These are phyloP conservation scores for Stachybotrys chlorohalonatus DNA, from an alignment of 2,329 filamentous ascomycete species.

Conservation along the genomic window DNA sequence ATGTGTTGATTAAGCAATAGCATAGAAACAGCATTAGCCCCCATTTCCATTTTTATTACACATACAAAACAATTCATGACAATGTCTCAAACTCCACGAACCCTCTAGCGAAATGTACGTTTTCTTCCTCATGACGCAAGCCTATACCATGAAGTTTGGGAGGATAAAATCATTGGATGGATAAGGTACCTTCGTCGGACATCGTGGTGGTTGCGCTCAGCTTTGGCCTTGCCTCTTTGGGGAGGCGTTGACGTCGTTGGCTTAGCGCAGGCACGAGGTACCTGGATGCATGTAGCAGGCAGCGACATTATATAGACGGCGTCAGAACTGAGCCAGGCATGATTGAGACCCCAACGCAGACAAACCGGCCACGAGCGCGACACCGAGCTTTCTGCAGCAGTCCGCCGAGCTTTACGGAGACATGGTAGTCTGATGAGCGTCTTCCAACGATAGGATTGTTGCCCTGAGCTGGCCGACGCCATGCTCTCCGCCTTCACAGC, in stretches of 20 bases:
- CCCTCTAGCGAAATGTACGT: no score
- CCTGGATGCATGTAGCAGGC: background rate
- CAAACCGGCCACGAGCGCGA: background rate
- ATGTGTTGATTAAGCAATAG: background rate
- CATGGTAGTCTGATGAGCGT: constrained; percentile 17
- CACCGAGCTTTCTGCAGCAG: background rate
- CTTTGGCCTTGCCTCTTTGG: background rate
- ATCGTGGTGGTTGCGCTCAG: background rate
- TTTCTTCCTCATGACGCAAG: no score
- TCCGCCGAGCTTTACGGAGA: background rate
- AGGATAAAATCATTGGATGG: background rate
- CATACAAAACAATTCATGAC: no score
- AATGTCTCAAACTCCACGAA: no score
- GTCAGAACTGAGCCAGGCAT: background rate
- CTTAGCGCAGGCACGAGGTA: background rate
- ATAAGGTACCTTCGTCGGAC: background rate
- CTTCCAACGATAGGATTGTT: constrained; percentile 17
- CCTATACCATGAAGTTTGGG: no score
- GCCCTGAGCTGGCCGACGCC: constrained; percentile 36
- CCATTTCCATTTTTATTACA: no score
- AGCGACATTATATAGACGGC: no score
- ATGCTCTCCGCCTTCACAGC: constrained; percentile 99
- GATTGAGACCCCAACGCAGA: background rate
- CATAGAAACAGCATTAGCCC: no score
- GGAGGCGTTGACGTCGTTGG: constrained; percentile 17